Conservation (phyloP, 768 basidiomycete species). For the Leucocoprinus leucothites region DNA sequence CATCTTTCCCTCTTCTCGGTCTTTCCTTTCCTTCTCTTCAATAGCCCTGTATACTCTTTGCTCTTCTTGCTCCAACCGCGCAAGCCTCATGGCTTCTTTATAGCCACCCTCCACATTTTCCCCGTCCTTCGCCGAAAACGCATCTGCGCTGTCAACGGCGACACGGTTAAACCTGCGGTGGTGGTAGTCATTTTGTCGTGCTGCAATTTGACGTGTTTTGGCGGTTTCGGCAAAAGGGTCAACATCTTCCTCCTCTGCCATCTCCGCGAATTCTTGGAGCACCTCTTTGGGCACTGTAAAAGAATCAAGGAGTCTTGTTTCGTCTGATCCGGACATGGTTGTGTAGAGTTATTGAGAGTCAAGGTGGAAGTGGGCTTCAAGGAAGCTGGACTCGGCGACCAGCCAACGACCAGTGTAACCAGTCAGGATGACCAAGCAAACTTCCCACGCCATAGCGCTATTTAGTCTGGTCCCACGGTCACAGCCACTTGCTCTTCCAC, state of each 20-base stretch:
- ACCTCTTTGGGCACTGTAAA: conserved; percentile 93
- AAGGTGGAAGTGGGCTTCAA: conserved; percentile 19
- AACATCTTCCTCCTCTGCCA: conserved; percentile 90
- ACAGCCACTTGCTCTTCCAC: not conserved
- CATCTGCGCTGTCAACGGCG: conserved; percentile 78
- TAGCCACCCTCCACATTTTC: conserved; percentile 82
- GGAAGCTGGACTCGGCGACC: conserved; percentile 16
- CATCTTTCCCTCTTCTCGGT: conserved; percentile 66
- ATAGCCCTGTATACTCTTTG: conserved; percentile 76
- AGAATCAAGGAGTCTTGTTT: conserved; percentile 80
- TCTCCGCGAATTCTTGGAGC: conserved; percentile 88
- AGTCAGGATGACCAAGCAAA: conserved; percentile 27
- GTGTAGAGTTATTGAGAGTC: conserved; percentile 5
- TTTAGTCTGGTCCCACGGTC: not conserved
- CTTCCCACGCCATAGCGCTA: conserved; percentile 28
- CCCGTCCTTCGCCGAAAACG: conserved; percentile 70
- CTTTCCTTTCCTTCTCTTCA: conserved; percentile 83
- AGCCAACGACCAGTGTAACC: not conserved
- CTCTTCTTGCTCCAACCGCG: conserved; percentile 93
- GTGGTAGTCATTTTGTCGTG: conserved; percentile 94
- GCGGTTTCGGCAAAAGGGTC: conserved; percentile 94
- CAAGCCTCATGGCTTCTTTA: conserved; percentile 92
- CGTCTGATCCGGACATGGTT: conserved; percentile 51
- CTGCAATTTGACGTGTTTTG: conserved; percentile 88
- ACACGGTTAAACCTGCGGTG: conserved; percentile 85